Conservation (phyloP, 108 stramenopile genomes). For the Tribonema minus region DNA sequence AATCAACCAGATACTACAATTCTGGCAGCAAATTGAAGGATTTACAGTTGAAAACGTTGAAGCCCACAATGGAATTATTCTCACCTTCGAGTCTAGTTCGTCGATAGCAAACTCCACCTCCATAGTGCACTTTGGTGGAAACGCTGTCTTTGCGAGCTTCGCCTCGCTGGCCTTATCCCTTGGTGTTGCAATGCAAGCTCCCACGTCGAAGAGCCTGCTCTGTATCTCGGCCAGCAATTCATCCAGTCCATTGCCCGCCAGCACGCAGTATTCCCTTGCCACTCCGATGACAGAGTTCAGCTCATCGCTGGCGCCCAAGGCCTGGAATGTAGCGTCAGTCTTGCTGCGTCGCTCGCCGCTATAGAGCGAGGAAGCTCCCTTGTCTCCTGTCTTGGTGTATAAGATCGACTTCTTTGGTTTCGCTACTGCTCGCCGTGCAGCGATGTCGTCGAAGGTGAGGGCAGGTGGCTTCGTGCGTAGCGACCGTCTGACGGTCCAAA, state of each 20-base stretch:
- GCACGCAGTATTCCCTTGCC: conserved; percentile 18
- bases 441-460: not conserved
- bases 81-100: conserved; percentile 24
- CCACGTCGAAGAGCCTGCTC: conserved; percentile 39
- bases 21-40: too few species aligned
- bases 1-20: too few species aligned
- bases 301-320: conserved; percentile 45
- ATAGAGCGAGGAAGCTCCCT: conserved; percentile 43
- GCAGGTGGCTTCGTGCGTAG: too few species aligned
- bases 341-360: conserved; percentile 37
- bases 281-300: conserved; percentile 40
- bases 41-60: too few species aligned
- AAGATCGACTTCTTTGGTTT: conserved; percentile 21
- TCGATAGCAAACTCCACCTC: conserved; percentile 32
- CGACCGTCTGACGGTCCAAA: too few species aligned
- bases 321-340: conserved; percentile 35
- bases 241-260: conserved; percentile 15
- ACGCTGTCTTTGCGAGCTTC: conserved; percentile 25
- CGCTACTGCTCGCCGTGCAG: not conserved
- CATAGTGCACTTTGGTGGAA: conserved; percentile 28
- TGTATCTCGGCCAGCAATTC: conserved; percentile 29
- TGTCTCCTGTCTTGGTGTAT: conserved; percentile 44
- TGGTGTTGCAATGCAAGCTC: conserved; percentile 34
- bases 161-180: conserved; percentile 4
- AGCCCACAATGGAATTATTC: too few species aligned